Conservation (phyloP, 805 yeast genomes). For the Millerago galiae region DNA sequence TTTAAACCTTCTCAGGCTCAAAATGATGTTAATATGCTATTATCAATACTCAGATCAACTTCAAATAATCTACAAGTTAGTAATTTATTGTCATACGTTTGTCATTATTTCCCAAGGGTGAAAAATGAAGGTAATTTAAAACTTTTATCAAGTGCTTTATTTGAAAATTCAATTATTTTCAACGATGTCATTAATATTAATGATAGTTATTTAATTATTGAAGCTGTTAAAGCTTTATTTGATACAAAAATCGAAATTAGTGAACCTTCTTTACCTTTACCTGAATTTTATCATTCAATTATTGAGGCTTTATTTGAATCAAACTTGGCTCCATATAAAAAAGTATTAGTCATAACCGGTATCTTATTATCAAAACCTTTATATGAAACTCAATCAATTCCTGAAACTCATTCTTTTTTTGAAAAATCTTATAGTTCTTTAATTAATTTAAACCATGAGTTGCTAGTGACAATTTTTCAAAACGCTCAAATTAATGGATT, state of each 20-base stretch:
- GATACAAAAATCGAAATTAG: conserved; percentile 39
- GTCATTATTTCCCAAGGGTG: conserved; percentile 39
- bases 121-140: conserved; percentile 38
- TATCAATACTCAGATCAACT: conserved; percentile 11
- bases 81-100: conserved; percentile 32
- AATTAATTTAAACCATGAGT: conserved; percentile 25
- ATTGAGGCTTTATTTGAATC: conserved; percentile 28
- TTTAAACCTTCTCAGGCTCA: conserved; percentile 25
- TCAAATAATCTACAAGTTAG: conserved; percentile 3
- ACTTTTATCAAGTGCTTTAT: conserved; percentile 32
- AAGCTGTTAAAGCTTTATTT: conserved; percentile 38
- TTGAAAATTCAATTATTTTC: conserved; percentile 32
- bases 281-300: conserved; percentile 32
- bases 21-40: conserved; percentile 24
- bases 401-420: conserved; percentile 29
- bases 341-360: conserved; percentile 37
- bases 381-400: conserved; percentile 29
- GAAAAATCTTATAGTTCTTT: conserved; percentile 29
- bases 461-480: conserved; percentile 15
- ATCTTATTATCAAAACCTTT: conserved; percentile 28
- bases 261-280: conserved; percentile 36
- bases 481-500: conserved; percentile 14
- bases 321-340: conserved; percentile 35
- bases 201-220: conserved; percentile 35
- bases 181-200: conserved; percentile 6